Percentiles rank a stretch among this genome's conserved stretches.
phyloP scores from a whole-genome alignment of 2,329 filamentous ascomycete genomes.

The Byssothecium circinans region DNA sequence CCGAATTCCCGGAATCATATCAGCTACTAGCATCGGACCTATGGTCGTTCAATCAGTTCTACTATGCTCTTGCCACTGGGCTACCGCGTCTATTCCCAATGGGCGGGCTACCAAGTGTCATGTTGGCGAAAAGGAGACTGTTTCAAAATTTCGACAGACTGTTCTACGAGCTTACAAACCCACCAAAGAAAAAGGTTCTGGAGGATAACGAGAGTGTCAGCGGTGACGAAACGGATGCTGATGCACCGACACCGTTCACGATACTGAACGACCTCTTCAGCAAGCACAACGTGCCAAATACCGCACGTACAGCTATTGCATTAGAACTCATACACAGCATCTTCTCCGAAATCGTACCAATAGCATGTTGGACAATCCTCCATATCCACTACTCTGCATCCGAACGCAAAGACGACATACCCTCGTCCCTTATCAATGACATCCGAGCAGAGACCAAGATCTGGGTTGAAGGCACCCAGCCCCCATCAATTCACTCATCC shows the following conservation, averaged over 20 bases:
- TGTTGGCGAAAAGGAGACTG: constrained; percentile 38
- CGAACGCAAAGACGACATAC: constrained; percentile 3
- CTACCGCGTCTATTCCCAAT: constrained; percentile 59
- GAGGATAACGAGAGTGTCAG: constrained; percentile 39
- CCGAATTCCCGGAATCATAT: constrained; percentile 54
- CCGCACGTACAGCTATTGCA: constrained; percentile 33
- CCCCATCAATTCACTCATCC: constrained; percentile 39
- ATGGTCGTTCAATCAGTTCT: constrained; percentile 57
- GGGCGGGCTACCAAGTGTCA: constrained; percentile 45
- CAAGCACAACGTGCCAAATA: constrained; percentile 28
- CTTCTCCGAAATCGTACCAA: constrained; percentile 31
- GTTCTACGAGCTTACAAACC: constrained; percentile 31
- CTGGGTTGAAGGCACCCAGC: constrained; percentile 37
- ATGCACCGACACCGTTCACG: constrained; percentile 34
- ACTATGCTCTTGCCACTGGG: constrained; percentile 57
- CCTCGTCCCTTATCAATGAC: constrained; percentile 17
- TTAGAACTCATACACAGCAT: constrained; percentile 34
- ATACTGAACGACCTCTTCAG: constrained; percentile 36
- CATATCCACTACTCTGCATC: constrained; percentile 26
- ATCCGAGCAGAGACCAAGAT: constrained; percentile 32
- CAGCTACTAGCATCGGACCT: constrained; percentile 54
- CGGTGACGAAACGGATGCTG: constrained; percentile 37
- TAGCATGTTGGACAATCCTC: constrained; percentile 38
- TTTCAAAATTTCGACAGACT: constrained; percentile 29
- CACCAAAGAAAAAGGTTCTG: constrained; percentile 27